Conservation (phyloP, 1,284 basidiomycete genomes). For the Binderoboletus segoi region DNA sequence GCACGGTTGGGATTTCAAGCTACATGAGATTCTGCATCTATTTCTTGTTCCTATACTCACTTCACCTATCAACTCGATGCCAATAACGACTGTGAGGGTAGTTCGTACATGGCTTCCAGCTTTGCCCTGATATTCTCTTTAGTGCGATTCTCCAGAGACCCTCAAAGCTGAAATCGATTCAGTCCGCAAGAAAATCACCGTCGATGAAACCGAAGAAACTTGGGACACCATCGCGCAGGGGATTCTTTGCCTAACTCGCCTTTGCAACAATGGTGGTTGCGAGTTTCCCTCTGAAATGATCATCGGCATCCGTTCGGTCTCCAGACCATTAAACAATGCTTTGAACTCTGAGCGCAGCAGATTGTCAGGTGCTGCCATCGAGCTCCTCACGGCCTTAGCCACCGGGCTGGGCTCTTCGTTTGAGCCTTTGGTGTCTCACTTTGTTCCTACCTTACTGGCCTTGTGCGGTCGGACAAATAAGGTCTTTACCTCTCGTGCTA, state of each 20-base stretch:
- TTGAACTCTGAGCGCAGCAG: slow-evolving; percentile 78
- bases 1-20: slow-evolving; percentile 13
- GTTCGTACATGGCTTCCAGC: accelerated
- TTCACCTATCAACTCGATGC: slow-evolving; percentile 23
- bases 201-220: slow-evolving; percentile 79
- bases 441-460: slow-evolving; percentile 68
- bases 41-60: neutral
- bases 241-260: slow-evolving; percentile 52
- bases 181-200: slow-evolving; percentile 47
- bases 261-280: slow-evolving; percentile 60
- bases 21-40: slow-evolving; percentile 21
- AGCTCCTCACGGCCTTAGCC: slow-evolving; percentile 60
- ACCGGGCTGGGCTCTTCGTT: slow-evolving; percentile 63
- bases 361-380: slow-evolving; percentile 72
- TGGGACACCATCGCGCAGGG: slow-evolving; percentile 77
- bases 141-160: slow-evolving; percentile 39
- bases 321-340: slow-evolving; percentile 58
- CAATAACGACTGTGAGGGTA: slow-evolving; percentile 32
- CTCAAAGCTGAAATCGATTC: slow-evolving; percentile 46
- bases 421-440: slow-evolving; percentile 67
- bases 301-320: slow-evolving; percentile 53
- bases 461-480: slow-evolving; percentile 82
- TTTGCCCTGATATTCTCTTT: slow-evolving; percentile 4
- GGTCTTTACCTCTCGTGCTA: slow-evolving; percentile 70
- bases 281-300: slow-evolving; percentile 60